A percentile compares a stretch with the other conserved stretches of the same genome.
Conservation (phyloP, 2,329 filamentous ascomycete species). For the Trichoderma sp. region DNA sequence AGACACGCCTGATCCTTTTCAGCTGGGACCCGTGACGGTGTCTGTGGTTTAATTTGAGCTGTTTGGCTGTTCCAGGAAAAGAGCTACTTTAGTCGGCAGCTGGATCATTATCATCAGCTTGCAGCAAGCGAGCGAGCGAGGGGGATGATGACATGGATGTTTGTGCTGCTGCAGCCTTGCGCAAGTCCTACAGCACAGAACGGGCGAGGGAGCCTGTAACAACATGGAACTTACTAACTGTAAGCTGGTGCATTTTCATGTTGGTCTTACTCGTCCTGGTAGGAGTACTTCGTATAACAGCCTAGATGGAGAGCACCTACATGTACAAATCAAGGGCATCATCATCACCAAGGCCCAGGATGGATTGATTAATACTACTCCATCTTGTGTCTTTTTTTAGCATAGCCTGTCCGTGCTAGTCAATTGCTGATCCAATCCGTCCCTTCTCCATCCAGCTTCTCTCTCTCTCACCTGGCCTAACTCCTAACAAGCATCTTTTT, state of each 20-base stretch:
- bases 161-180: not conserved
- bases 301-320: not conserved
- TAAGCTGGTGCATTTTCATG: no score
- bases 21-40: not conserved
- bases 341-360: not conserved
- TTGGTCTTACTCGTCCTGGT: not conserved
- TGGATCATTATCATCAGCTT: not conserved
- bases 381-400: constrained; percentile 1
- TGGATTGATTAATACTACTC: not conserved
- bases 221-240: no score
- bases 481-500: not conserved
- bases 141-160: not conserved
- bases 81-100: not conserved
- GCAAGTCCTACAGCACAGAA: not conserved
- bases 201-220: no score
- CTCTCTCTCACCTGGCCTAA: not conserved
- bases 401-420: not conserved
- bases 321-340: not conserved
- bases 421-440: not conserved
- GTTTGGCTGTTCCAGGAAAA: not conserved
- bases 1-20: not conserved
- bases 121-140: not conserved
- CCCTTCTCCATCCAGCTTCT: not conserved
- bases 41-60: not conserved
- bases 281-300: not conserved